A percentile compares a stretch with the other conserved stretches of the same genome.
These are phyloP conservation scores for Amanita rubescens DNA, from an alignment of 768 basidiomycete genomes.

Conservation along the genomic window DNA sequence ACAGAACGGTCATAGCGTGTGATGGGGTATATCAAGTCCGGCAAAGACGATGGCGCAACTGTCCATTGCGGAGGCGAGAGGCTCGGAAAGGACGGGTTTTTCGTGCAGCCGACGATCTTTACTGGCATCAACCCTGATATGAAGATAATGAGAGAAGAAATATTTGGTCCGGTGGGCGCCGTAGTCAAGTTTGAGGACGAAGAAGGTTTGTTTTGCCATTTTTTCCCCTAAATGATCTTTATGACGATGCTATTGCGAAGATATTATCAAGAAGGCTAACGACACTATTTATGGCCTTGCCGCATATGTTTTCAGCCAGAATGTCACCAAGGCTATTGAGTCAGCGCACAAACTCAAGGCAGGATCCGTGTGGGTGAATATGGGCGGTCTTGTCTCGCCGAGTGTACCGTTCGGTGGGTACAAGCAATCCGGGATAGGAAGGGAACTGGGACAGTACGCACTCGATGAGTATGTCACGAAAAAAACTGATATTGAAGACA, in stretches of 20 bases:
- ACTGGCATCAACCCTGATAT: conserved; percentile 53
- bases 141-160: conserved; percentile 64
- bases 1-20: conserved; percentile 39
- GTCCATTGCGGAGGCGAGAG: conserved; percentile 53
- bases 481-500: no score
- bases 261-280: conserved; percentile 46
- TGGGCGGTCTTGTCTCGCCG: background rate
- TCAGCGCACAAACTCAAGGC: conserved; percentile 53
- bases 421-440: conserved; percentile 16
- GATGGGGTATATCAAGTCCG: conserved; percentile 68
- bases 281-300: conserved; percentile 64
- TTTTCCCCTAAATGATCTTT: background rate
- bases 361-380: conserved; percentile 50
- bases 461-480: conserved; percentile 16
- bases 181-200: conserved; percentile 64
- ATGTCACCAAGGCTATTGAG: conserved; percentile 34
- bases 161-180: conserved; percentile 72
- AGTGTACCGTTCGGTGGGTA: conserved; percentile 17
- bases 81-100: conserved; percentile 58
- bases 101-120: conserved; percentile 65
- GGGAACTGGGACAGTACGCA: conserved; percentile 22
- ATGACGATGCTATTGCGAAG: conserved; percentile 23
- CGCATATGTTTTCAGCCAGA: conserved; percentile 55
- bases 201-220: conserved; percentile 19
- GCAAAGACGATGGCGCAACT: conserved; percentile 62